Evolutionary conservation across 345 rosid genomes (phyloP), one percentile per base, ranked within the genome.

Genomic region (Trapa incisa): DNA sequence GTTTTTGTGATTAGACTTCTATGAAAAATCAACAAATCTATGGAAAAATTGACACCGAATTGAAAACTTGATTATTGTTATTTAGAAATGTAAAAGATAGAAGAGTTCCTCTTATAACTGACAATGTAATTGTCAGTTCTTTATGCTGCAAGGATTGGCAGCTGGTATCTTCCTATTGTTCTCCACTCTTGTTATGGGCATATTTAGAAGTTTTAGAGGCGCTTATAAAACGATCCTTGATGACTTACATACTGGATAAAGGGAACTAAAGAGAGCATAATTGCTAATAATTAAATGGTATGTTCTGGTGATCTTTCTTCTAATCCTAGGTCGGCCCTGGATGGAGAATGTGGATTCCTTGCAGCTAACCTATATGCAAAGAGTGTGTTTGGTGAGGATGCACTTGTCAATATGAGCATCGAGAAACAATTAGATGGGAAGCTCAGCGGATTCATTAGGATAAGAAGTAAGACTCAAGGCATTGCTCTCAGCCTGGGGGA

Each of bases 381-480:
- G 78, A 88, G 97, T 76, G 92, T 87, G 47, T 90, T 90, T 63
- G 92, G 95, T 17, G 97, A 90, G 77, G 95, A 90, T 53, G 97
- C 96, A 0, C 71, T 89, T 50, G 96, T 89, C 45, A 89, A 89
- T 67, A 75, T 89, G 36, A 87, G 94, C 73, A 80, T 89, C 42
- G 96, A 87, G 80, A 89, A 86, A 71, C 94, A 81, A 70, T 57
- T 63, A 0, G 97, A 86, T 65, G 89, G 86, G 62, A 81, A 85
- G 70, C 82, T 90, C 29, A 84, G 92, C 56, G 97, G 97, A 50
- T 90, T 84, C 79, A 88, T 90, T 73, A 82, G 97, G 77, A 90
- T 90, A 79, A 73, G 97, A 73, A 90, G 97, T 79, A 90, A 90
- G 78, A 90, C 97, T 39, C 97, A 90, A 77, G 97, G 97, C 39